phyloP scores from a whole-genome alignment of 2,329 filamentous ascomycete genomes.

The Fusarium sp. region DNA sequence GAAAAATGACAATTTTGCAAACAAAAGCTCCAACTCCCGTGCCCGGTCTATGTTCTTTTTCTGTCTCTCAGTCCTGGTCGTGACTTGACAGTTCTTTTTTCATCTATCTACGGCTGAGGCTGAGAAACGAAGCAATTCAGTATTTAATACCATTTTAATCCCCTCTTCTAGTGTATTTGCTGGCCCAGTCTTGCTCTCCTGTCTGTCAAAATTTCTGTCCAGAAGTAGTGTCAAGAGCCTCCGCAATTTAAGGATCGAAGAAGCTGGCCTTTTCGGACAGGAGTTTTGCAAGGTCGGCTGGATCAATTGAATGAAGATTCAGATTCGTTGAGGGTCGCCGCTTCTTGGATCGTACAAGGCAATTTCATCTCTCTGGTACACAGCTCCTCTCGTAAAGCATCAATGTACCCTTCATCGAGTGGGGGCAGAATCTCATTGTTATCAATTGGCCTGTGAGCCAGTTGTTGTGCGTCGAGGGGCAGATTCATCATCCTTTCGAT shows the following conservation, averaged over 20 bases:
- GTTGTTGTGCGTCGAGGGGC: background rate
- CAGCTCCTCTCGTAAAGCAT: background rate
- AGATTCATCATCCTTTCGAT: background rate
- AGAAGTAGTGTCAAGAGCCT: background rate
- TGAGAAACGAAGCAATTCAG: background rate
- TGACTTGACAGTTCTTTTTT: background rate
- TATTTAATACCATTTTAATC: background rate
- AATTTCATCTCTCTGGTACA: slow-evolving; percentile 4
- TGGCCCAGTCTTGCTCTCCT: background rate
- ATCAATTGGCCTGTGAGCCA: background rate
- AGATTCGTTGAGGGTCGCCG: background rate
- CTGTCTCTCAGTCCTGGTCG: background rate
- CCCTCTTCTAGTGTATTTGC: background rate
- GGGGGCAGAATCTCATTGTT: background rate
- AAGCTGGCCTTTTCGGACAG: background rate
- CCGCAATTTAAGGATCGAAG: background rate
- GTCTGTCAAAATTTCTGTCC: no score
- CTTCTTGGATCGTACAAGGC: background rate
- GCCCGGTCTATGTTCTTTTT: background rate
- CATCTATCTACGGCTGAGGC: background rate
- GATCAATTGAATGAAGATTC: background rate
- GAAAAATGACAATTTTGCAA: background rate
- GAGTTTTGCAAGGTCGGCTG: background rate
- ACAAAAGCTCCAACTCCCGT: background rate
- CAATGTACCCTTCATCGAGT: background rate